Evolutionary conservation across 2,329 filamentous ascomycete species (phyloP).

Genomic region (Periconia sp.): DNA sequence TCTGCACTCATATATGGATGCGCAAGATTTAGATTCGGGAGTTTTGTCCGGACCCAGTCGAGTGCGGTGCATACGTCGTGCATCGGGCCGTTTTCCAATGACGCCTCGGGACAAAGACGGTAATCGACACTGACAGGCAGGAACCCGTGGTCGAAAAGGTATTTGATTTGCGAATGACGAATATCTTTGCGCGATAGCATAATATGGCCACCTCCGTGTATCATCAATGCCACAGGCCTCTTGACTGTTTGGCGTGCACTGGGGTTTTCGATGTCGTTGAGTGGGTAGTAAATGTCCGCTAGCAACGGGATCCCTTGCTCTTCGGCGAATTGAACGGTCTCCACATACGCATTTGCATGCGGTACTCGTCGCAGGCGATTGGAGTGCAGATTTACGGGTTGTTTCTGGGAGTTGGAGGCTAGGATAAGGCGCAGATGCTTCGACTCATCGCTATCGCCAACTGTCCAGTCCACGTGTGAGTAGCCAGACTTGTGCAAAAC

Average conservation of each 20-base stretch:
- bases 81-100: not conserved
- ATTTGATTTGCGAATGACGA: not conserved
- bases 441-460: constrained; percentile 1
- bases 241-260: not conserved
- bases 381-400: not conserved
- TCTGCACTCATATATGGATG: not conserved
- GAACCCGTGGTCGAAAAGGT: not conserved
- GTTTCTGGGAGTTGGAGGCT: not conserved
- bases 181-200: not conserved
- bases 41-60: not conserved
- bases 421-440: not conserved
- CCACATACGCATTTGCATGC: not conserved
- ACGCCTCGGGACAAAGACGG: not conserved
- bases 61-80: not conserved
- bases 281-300: constrained; percentile 4
- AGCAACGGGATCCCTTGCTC: not conserved
- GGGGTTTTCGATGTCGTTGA: too few relatives aligned
- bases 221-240: not conserved
- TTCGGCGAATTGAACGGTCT: not conserved
- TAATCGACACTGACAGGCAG: not conserved
- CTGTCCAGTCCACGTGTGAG: constrained; percentile 14
- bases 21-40: not conserved
- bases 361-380: not conserved
- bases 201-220: not conserved
- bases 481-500: constrained; percentile 11